phyloP scores from a whole-genome alignment of 495 filamentous ascomycete species.

The Penicillium crystallinum region DNA sequence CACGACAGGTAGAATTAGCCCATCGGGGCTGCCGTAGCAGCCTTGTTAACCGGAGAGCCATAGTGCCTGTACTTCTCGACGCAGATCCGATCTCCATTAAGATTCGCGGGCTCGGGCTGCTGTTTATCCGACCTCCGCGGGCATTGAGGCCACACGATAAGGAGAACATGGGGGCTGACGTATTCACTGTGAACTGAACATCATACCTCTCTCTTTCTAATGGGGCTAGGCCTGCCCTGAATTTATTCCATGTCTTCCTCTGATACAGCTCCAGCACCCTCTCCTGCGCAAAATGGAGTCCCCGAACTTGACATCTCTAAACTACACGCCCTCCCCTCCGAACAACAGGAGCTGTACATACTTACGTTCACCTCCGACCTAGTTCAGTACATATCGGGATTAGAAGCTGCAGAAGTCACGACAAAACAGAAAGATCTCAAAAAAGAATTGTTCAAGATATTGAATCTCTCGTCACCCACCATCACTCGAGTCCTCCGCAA shows the following conservation, averaged over 20 bases:
- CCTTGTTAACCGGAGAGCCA: constrained; percentile 16
- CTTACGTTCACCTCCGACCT: constrained; percentile 83
- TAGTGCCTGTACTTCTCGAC: background rate
- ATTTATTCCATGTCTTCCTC: constrained; percentile 38
- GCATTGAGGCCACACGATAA: constrained; percentile 28
- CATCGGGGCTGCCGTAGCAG: constrained; percentile 7
- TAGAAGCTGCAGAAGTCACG: constrained; percentile 73
- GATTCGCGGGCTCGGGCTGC: constrained; percentile 23
- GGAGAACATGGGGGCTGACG: constrained; percentile 14
- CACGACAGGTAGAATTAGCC: constrained; percentile 6
- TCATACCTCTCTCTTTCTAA: constrained; percentile 4
- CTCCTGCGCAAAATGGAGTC: constrained; percentile 31
- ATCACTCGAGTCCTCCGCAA: constrained; percentile 87
- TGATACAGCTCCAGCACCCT: constrained; percentile 23
- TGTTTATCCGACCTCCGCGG: constrained; percentile 35
- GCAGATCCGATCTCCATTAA: constrained; percentile 7
- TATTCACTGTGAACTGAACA: background rate
- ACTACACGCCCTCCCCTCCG: constrained; percentile 82
- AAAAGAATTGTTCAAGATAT: constrained; percentile 83
- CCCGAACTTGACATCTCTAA: constrained; percentile 78
- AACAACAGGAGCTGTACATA: constrained; percentile 93
- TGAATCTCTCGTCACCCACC: constrained; percentile 77
- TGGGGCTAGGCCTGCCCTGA: constrained; percentile 22
- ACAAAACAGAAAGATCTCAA: constrained; percentile 85
- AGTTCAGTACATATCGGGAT: constrained; percentile 68